These are phyloP conservation scores for Cetradonia linearis DNA, from an alignment of 495 filamentous ascomycete genomes.

Conservation along the genomic window DNA sequence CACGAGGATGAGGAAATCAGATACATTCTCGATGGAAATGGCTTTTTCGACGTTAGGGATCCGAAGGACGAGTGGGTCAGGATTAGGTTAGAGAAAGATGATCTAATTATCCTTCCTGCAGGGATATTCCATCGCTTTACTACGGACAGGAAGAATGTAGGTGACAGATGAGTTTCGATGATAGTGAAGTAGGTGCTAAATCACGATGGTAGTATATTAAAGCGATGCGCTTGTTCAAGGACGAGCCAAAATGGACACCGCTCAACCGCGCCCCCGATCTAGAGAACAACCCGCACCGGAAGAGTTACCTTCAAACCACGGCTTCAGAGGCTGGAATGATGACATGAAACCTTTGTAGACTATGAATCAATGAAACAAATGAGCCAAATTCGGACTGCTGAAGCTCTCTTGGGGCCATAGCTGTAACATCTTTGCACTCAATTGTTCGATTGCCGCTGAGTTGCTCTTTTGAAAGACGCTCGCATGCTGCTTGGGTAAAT, in stretches of 20 bases:
- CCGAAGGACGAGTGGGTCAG: conserved; percentile 73
- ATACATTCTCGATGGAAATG: conserved; percentile 83
- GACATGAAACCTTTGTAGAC: conserved; percentile 13
- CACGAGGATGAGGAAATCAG: conserved; percentile 99
- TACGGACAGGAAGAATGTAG: conserved; percentile 79
- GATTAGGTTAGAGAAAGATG: conserved; percentile 60
- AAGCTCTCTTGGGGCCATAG: not conserved
- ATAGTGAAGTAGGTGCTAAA: conserved; percentile 18
- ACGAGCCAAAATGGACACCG: conserved; percentile 97
- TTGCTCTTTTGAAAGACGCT: not conserved
- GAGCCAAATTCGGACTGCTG: not conserved
- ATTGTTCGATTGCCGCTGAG: not conserved
- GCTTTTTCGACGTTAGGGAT: conserved; percentile 87
- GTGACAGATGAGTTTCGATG: conserved; percentile 27
- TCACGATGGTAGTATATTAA: conserved; percentile 63
- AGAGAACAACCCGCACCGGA: conserved; percentile 65
- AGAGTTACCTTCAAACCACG: conserved; percentile 30
- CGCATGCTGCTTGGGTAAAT: not conserved
- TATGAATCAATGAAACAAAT: not conserved
- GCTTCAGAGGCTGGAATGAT: conserved; percentile 20
- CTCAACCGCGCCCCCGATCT: conserved; percentile 72
- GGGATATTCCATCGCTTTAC: conserved; percentile 98
- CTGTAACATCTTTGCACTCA: too few relatives aligned
- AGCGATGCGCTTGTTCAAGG: conserved; percentile 95
- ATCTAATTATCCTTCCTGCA: conserved; percentile 81